phyloP scores from a whole-genome alignment of 164 flowering plant genomes.

The Tetracentron sinense region DNA sequence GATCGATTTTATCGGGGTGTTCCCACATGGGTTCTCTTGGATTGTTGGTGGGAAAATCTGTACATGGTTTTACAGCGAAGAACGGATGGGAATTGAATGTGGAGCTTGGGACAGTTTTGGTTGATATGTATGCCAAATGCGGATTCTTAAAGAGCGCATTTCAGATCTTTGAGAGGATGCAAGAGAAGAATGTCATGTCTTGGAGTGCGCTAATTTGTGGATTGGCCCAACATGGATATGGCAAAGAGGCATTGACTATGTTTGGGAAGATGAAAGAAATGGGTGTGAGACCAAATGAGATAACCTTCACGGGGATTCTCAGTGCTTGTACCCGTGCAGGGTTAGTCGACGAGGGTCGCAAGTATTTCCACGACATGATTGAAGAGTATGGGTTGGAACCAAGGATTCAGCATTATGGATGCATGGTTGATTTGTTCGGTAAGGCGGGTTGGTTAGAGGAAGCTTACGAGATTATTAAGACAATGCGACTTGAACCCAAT shows the following conservation, averaged over 20 bases:
- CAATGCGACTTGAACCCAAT: constrained; percentile 54
- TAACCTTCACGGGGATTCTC: constrained; percentile 57
- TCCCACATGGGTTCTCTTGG: constrained; percentile 48
- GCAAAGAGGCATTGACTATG: constrained; percentile 33
- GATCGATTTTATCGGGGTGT: constrained; percentile 46
- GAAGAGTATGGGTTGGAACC: constrained; percentile 38
- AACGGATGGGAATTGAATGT: constrained; percentile 43
- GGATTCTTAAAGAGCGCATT: constrained; percentile 35
- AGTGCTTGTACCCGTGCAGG: constrained; percentile 51
- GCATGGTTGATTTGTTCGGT: constrained; percentile 65
- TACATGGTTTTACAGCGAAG: constrained; percentile 48
- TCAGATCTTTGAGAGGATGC: constrained; percentile 36
- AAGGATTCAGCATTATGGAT: constrained; percentile 57
- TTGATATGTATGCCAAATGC: constrained; percentile 55
- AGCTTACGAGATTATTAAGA: constrained; percentile 48
- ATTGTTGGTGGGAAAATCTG: constrained; percentile 47
- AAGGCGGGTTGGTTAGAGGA: constrained; percentile 58
- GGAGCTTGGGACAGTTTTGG: constrained; percentile 43
- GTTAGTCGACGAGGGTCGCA: constrained; percentile 39
- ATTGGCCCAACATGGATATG: constrained; percentile 38
- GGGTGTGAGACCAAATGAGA: constrained; percentile 45
- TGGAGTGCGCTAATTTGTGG: constrained; percentile 66
- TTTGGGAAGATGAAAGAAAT: constrained; percentile 40
- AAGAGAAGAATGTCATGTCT: constrained; percentile 39
- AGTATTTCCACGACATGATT: constrained; percentile 34